Evolutionary conservation across 106 monocot genomes (phyloP).

Genomic region (Apostasia shenzhenica): DNA sequence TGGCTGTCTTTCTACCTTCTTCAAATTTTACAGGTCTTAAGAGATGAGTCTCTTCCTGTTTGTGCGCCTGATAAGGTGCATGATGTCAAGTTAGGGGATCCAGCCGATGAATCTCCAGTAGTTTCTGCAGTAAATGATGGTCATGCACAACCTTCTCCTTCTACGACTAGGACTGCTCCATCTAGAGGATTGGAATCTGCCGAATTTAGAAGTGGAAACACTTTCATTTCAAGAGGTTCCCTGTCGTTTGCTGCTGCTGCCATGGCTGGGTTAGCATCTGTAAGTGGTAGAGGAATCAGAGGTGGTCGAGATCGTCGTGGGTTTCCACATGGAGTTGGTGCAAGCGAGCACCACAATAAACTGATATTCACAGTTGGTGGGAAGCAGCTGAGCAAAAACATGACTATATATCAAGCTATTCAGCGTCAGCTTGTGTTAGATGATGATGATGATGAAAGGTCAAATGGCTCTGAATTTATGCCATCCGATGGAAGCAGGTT

Average conservation of each 20-base stretch:
- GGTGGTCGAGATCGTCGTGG: slow-evolving; percentile 66
- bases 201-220: slow-evolving; percentile 48
- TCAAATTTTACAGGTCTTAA: slow-evolving; percentile 44
- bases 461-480: slow-evolving; percentile 38
- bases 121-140: slow-evolving; percentile 50
- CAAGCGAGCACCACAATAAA: slow-evolving; percentile 62
- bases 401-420: slow-evolving; percentile 95
- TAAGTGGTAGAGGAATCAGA: slow-evolving; percentile 71
- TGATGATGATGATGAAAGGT: slow-evolving; percentile 70
- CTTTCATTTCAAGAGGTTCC: slow-evolving; percentile 77
- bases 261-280: slow-evolving; percentile 89
- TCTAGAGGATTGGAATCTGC: slow-evolving; percentile 31
- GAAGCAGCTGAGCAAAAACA: slow-evolving; percentile 72
- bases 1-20: not conserved
- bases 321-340: slow-evolving; percentile 17
- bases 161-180: slow-evolving; percentile 38
- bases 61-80: slow-evolving; percentile 75
- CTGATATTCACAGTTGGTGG: slow-evolving; percentile 80
- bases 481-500: slow-evolving; percentile 69
- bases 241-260: slow-evolving; percentile 99
- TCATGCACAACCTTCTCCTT: slow-evolving; percentile 50
- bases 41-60: slow-evolving; percentile 77
- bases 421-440: slow-evolving; percentile 80
- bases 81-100: slow-evolving; percentile 92
- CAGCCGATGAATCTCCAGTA: slow-evolving; percentile 48